Conservation (phyloP, 306 rosid genomes). For the Clitoria ternatea region DNA sequence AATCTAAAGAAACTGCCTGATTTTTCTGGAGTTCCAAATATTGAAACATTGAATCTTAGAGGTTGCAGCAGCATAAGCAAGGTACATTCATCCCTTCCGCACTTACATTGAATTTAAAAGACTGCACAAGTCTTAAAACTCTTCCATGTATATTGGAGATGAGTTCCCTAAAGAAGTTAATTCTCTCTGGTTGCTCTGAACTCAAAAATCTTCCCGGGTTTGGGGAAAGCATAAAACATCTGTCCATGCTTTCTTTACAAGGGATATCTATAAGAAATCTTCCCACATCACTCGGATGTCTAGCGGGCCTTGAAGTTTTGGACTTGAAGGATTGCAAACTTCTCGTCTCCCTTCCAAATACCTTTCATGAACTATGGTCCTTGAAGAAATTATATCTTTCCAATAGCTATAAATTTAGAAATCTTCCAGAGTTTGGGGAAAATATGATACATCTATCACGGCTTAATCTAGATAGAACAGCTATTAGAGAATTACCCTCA, state of each 20-base stretch:
- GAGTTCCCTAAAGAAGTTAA: slow-evolving; percentile 20
- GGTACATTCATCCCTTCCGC: slow-evolving; percentile 24
- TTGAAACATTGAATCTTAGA: slow-evolving; percentile 25
- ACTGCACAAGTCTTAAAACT: slow-evolving; percentile 34
- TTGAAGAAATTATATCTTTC: background rate
- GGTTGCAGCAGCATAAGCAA: slow-evolving; percentile 31
- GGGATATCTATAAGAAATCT: slow-evolving; percentile 24
- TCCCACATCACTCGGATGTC: slow-evolving; percentile 26
- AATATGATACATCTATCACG: background rate
- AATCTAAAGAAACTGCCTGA: slow-evolving; percentile 13
- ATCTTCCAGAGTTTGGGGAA: background rate
- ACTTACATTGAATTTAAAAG: slow-evolving; percentile 14
- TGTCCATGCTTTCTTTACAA: slow-evolving; percentile 14
- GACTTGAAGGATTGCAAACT: slow-evolving; percentile 26
- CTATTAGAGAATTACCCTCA: background rate
- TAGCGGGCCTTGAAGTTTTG: slow-evolving; percentile 21
- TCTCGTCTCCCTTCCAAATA: slow-evolving; percentile 33
- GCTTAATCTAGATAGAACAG: background rate
- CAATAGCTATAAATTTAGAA: background rate
- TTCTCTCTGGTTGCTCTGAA: slow-evolving; percentile 31
- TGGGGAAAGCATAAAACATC: slow-evolving; percentile 14
- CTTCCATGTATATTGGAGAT: slow-evolving; percentile 32
- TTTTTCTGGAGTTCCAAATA: slow-evolving; percentile 25
- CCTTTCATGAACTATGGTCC: no score
- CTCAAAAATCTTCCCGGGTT: slow-evolving; percentile 29